Evolutionary conservation across 2,329 filamentous ascomycete genomes (phyloP), one percentile per base, ranked within the genome.

Genomic region (Sporothrix brunneoviolacea): DNA sequence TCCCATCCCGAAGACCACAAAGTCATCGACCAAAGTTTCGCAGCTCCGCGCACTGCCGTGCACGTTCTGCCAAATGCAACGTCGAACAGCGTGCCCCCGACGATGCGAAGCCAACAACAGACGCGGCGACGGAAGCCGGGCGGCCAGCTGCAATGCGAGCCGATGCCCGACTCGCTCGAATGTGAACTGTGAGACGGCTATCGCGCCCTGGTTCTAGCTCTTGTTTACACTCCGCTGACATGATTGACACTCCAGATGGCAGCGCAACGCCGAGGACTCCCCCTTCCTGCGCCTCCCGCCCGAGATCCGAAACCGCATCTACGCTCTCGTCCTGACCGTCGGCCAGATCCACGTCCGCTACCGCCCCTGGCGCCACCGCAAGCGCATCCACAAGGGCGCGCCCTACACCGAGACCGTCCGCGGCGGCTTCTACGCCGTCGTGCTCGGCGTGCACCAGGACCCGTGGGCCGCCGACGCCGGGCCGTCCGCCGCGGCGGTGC

Each of bases 231-330:
- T n/a, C n/a, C n/a, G n/a, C n/a, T n/a, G n/a, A n/a, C n/a, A n/a
- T n/a, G n/a, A n/a, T n/a, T n/a, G n/a, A n/a, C n/a, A n/a, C n/a
- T 38, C 60, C 35, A 64, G 62, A 37, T 64, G 59, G 55, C 53
- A 60, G 7, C 48, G 48, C 19, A 66, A 65, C 39, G 57, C 54
- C n/a, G 30, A 49, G 4, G 19, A 28, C 7, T 67, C 64, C 2
- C 62, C 61, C 5, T 54, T 67, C 38, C 60, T 66, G 27, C 60
- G 59, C 8, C 61, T 67, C 1, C 64, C 65, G 0, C 55, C 61
- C 48, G 65, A 67, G 49, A 52, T 66, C 35, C 64, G 65, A 52
- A 62, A 66, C 51, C 62, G 59, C 46, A 65, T 67, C 52, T 66
- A 65, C 57, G 54, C 57, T 8, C 59, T 65, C n/a, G 56, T 64